These are phyloP conservation scores for Lodderomyces theae DNA, from an alignment of 1,139 yeast genomes.

Conservation along the genomic window DNA sequence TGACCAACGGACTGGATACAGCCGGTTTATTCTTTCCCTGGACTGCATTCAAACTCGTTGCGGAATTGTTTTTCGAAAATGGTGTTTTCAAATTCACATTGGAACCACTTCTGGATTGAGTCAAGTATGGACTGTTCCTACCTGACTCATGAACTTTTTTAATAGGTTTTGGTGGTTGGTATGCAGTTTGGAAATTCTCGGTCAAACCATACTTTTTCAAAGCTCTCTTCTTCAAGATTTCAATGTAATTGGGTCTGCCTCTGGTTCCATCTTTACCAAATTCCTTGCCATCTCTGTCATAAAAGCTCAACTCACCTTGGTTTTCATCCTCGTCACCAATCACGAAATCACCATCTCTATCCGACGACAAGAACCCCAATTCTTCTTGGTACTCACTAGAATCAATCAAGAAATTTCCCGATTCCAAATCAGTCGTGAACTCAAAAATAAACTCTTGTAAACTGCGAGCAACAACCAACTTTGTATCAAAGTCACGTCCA, in stretches of 20 bases:
- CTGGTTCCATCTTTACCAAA: conserved; percentile 32
- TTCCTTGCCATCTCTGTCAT: conserved; percentile 34
- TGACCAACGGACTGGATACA: conserved; percentile 27
- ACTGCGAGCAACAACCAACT: conserved; percentile 53
- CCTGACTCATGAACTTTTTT: conserved; percentile 7
- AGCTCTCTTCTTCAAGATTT: conserved; percentile 51
- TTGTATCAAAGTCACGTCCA: conserved; percentile 65
- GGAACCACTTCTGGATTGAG: conserved; percentile 13
- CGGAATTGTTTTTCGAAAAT: conserved; percentile 4
- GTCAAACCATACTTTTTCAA: conserved; percentile 42
- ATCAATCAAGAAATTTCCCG: conserved; percentile 53
- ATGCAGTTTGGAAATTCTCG: conserved; percentile 39
- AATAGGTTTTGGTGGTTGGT: conserved; percentile 34
- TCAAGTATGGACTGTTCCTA: conserved; percentile 9
- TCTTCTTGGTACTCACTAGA: conserved; percentile 34
- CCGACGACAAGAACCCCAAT: conserved; percentile 29
- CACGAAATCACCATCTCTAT: conserved; percentile 46
- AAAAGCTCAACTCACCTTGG: conserved; percentile 40
- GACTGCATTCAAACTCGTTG: background rate
- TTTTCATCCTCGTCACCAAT: conserved; percentile 51
- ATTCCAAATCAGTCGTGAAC: conserved; percentile 50
- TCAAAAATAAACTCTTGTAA: conserved; percentile 55
- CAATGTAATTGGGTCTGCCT: conserved; percentile 46
- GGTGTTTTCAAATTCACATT: conserved; percentile 11
- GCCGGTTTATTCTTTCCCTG: conserved; percentile 9